Evolutionary conservation across 2,329 filamentous ascomycete genomes (phyloP), one percentile per base, ranked within the genome.

Genomic region (Epicoccum sorghinum): DNA sequence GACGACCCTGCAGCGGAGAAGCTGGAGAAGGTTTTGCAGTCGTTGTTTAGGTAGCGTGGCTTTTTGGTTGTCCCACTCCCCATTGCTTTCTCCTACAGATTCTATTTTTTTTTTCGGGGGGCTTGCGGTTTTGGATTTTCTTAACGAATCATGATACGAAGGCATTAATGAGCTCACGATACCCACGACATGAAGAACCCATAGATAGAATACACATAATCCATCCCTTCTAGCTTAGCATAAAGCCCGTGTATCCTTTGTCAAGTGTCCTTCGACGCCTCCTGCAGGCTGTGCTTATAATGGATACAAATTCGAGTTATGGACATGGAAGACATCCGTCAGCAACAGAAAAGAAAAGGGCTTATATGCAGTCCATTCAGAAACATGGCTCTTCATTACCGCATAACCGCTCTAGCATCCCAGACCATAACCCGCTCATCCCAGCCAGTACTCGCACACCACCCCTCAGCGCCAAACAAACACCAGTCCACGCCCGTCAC

Each of bases 401-500:
- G 57, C 84, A 89, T 89, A 41, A 85, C 75, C 10, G 82, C 81
- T 64, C 86, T 87, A 35, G 93, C 90, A 79, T 99, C 95, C 93
- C 93, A 99, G 5, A 99, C 85, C 66, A 96, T 79, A 9, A 99
- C 83, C 65, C 87, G 84, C 78, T 97, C 92, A 68, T 99, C 95
- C 95, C 95, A 99, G 0, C 91, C 93, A 2, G 89, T 90, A 59
- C 90, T 96, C 2, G 95, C 93, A 63, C 93, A 93, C 95, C 95
- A 99, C 4, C 95, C 95, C 60, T 96, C 93, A 23, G 86, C 89
- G 4, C 95, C 95, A 75, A 99, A 99, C 39, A 99, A 76, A 77
- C 95, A 99, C 95, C 96, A 99, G 74, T 99, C 95, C 0, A 98
- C 90, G 7, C 95, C 95, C 3, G 92, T 96, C 8, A 89, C 92